Conservation (phyloP, 495 filamentous ascomycete species). For the Chaetomium fimeti region DNA sequence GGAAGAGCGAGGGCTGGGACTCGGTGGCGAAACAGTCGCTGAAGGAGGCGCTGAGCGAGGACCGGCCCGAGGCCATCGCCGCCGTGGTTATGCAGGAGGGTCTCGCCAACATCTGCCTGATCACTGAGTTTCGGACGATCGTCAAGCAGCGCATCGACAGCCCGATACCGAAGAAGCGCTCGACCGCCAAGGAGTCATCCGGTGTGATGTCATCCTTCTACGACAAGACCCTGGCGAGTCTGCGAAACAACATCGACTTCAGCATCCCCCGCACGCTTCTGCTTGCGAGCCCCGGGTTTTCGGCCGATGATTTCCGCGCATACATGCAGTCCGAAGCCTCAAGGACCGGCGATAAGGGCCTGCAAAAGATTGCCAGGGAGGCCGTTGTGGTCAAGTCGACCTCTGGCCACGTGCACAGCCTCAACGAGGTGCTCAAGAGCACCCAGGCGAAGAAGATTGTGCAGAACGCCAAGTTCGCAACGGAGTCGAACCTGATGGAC, state of each 20-base stretch:
- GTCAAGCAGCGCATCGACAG: conserved; percentile 84
- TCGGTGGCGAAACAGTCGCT: conserved; percentile 78
- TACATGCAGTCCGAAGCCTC: conserved; percentile 73
- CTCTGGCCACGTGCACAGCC: conserved; percentile 77
- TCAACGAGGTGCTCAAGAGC: conserved; percentile 81
- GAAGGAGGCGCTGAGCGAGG: conserved; percentile 71
- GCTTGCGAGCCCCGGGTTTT: conserved; percentile 86
- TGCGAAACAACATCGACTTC: conserved; percentile 78
- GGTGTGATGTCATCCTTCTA: conserved; percentile 81
- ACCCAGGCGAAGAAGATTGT: conserved; percentile 72
- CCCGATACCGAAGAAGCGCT: conserved; percentile 75
- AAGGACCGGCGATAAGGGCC: conserved; percentile 60
- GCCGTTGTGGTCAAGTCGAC: conserved; percentile 77
- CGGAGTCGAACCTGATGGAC: conserved; percentile 84
- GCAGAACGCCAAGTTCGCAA: conserved; percentile 79
- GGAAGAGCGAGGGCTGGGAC: conserved; percentile 89
- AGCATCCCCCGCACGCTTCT: conserved; percentile 67
- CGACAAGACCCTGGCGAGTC: conserved; percentile 68
- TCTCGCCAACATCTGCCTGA: conserved; percentile 85
- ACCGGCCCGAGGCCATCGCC: conserved; percentile 74
- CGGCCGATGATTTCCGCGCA: conserved; percentile 73
- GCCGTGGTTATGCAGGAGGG: conserved; percentile 96
- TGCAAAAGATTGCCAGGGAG: conserved; percentile 59
- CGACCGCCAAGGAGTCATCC: conserved; percentile 61
- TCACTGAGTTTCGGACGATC: conserved; percentile 87